A percentile compares a stretch with the other conserved stretches of the same genome.
These are phyloP conservation scores for Macrolepiota dolichaula DNA, from an alignment of 768 basidiomycete genomes.

Conservation along the genomic window DNA sequence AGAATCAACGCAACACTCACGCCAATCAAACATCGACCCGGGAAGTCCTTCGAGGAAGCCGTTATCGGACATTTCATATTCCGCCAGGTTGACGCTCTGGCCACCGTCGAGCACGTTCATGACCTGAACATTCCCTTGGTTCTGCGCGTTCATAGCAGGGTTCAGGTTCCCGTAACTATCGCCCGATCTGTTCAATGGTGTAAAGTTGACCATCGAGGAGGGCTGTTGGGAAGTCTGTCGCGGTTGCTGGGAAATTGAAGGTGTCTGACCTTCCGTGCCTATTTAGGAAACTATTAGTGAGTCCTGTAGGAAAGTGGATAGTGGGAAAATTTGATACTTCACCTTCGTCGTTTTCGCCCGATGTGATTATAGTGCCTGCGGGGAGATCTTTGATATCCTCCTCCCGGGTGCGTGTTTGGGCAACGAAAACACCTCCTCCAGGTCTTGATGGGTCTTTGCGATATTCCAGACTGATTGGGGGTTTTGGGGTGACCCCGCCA, in stretches of 20 bases:
- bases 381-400: constrained; percentile 51
- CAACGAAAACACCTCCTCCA: constrained; percentile 86
- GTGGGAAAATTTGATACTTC: not conserved
- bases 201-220: constrained; percentile 53
- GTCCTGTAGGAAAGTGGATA: constrained; percentile 14
- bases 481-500: constrained; percentile 60
- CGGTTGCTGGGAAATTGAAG: constrained; percentile 11
- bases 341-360: constrained; percentile 33
- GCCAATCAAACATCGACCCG: constrained; percentile 85
- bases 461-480: constrained; percentile 62
- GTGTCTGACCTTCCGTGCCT: constrained; percentile 1
- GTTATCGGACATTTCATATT: constrained; percentile 63
- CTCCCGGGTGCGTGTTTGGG: constrained; percentile 42
- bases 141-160: constrained; percentile 61
- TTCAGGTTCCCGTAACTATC: constrained; percentile 58
- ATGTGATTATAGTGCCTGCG: constrained; percentile 50
- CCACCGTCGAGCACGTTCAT: constrained; percentile 72
- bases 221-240: constrained; percentile 5
- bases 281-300: constrained; percentile 27
- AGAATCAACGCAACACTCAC: constrained; percentile 36
- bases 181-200: constrained; percentile 41
- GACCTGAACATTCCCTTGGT: constrained; percentile 59
- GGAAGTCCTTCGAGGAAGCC: constrained; percentile 78
- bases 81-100: constrained; percentile 53
- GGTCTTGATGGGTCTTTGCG: constrained; percentile 77